Evolutionary conservation across 352 stramenopile genomes (phyloP).

Genomic region (Phytophthora aleatoria): DNA sequence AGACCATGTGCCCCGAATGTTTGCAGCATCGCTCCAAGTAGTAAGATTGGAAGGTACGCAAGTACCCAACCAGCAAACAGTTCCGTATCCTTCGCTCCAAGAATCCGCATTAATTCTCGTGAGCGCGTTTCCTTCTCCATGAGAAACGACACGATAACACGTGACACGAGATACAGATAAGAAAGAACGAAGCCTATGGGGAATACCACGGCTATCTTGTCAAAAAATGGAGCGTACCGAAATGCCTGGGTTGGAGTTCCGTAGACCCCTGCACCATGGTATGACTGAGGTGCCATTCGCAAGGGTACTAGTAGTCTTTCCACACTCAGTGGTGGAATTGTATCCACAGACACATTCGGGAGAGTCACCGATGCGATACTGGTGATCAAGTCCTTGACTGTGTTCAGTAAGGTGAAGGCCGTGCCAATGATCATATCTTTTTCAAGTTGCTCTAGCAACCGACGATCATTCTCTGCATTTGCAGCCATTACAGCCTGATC

Average conservation of each 20-base stretch:
- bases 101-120: constrained; percentile 92
- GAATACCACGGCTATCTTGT: constrained; percentile 76
- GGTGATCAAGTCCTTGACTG: constrained; percentile 21
- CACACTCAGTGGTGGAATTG: constrained; percentile 42
- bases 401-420: constrained; percentile 36
- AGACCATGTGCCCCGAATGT: constrained; percentile 35
- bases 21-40: constrained; percentile 54
- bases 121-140: constrained; percentile 92
- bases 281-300: constrained; percentile 65
- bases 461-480: constrained; percentile 32
- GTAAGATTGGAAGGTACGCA: constrained; percentile 73
- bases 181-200: constrained; percentile 92
- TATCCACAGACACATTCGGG: constrained; percentile 31
- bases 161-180: constrained; percentile 92
- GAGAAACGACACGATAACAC: constrained; percentile 90
- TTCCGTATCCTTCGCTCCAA: constrained; percentile 77
- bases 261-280: constrained; percentile 53
- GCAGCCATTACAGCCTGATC: constrained; percentile 34
- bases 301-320: constrained; percentile 48
- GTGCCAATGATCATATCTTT: constrained; percentile 61
- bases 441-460: constrained; percentile 52
- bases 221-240: constrained; percentile 76
- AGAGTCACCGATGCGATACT: constrained; percentile 11
- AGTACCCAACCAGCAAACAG: constrained; percentile 73
- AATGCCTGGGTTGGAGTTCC: constrained; percentile 58